Percentiles rank a stretch among this genome's conserved stretches.
These are phyloP conservation scores for Mentha longifolia DNA, from an alignment of 257 asterid species.

Conservation along the genomic window DNA sequence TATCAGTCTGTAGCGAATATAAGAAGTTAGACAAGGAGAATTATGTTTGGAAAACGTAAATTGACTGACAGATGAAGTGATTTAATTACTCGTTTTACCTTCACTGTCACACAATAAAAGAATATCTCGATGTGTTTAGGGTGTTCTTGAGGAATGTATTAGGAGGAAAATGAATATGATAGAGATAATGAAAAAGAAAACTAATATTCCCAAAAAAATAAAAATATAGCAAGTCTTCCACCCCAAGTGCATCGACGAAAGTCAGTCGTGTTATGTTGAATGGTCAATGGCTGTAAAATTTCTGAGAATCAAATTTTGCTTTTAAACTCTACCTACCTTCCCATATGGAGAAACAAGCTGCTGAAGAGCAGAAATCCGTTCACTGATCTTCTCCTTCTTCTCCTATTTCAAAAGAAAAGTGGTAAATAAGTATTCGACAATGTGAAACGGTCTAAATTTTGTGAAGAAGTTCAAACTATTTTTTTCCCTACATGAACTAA, in stretches of 20 bases:
- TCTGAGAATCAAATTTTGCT: neutral
- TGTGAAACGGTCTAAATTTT: neutral
- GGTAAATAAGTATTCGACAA: neutral
- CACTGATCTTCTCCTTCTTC: constrained; percentile 82
- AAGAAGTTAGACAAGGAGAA: neutral
- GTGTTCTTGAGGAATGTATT: neutral
- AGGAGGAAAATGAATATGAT: neutral
- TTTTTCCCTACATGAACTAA: neutral
- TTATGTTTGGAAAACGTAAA: neutral
- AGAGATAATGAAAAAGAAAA: neutral
- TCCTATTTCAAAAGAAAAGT: constrained; percentile 45
- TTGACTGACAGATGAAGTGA: constrained; percentile 4
- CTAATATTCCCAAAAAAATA: neutral
- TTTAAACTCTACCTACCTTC: constrained; percentile 68
- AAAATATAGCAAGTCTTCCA: neutral
- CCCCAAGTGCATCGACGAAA: neutral
- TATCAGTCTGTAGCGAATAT: constrained; percentile 63
- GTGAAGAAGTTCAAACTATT: neutral
- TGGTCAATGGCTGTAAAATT: neutral
- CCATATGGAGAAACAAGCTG: constrained; percentile 95
- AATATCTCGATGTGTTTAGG: neutral
- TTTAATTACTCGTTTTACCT: neutral
- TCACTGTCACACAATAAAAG: neutral
- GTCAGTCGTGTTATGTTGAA: neutral
- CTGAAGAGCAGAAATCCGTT: constrained; percentile 79